These are phyloP conservation scores for Anthracocystis panici-leucophaei DNA, from an alignment of 1,284 basidiomycete genomes.

Conservation along the genomic window DNA sequence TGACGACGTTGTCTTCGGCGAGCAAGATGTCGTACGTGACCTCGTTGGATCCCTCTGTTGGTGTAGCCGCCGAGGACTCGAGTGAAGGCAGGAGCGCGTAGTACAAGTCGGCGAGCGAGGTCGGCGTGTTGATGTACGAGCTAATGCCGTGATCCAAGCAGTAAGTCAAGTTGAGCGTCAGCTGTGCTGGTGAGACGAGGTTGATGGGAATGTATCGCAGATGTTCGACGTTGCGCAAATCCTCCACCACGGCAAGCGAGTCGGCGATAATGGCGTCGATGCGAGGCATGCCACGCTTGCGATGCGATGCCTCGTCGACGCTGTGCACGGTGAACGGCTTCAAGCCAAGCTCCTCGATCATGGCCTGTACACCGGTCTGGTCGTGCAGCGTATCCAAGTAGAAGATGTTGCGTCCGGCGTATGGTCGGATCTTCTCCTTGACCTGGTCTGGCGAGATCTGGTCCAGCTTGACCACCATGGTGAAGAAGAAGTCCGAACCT, in stretches of 20 bases:
- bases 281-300: slow-evolving; percentile 84
- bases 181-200: slow-evolving; percentile 76
- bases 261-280: slow-evolving; percentile 97
- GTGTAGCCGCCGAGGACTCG: slow-evolving; percentile 89
- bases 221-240: slow-evolving; percentile 90
- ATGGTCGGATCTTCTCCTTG: slow-evolving; percentile 66
- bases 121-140: slow-evolving; percentile 90
- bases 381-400: slow-evolving; percentile 90
- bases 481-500: slow-evolving; percentile 97
- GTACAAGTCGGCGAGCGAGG: slow-evolving; percentile 86
- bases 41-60: slow-evolving; percentile 81
- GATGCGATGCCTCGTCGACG: slow-evolving; percentile 78
- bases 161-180: slow-evolving; percentile 71
- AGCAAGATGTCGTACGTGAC: slow-evolving; percentile 92
- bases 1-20: slow-evolving; percentile 97
- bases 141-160: slow-evolving; percentile 90
- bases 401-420: slow-evolving; percentile 74
- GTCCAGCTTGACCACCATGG: slow-evolving; percentile 74
- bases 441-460: slow-evolving; percentile 60
- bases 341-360: slow-evolving; percentile 85
- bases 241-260: slow-evolving; percentile 85
- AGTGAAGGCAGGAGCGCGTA: slow-evolving; percentile 93
- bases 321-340: slow-evolving; percentile 82
- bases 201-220: slow-evolving; percentile 96
- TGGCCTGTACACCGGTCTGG: slow-evolving; percentile 80